Base-by-base conservation (phyloP, 2,329 filamentous ascomycete genomes). In the Fragosphaeria purpurea region DNA sequence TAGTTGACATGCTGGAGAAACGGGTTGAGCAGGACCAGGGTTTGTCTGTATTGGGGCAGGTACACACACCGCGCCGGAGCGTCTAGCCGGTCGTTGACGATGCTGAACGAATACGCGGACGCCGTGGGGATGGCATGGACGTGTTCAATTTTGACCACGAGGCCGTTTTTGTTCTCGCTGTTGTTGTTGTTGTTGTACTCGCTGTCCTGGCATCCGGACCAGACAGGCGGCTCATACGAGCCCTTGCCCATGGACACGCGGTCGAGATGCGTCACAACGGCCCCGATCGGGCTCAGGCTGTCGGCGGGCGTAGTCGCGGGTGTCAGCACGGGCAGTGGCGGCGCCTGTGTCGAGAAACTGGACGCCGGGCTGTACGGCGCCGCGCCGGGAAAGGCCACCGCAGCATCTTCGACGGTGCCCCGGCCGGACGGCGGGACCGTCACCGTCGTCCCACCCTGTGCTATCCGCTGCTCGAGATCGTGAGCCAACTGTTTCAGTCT, bases 231-330 rank as follows among this genome's bases (percentile, higher is more conserved):
- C 34, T 37, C 11, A 35, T 51, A 51, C 12, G 46, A 33, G 1
- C 50, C 50, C 7, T 47, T 47, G 40, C 50, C 41, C 50, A 51
- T 51, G 11, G 50, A 51, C 31, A 51, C 50, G n/a, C 45, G 45
- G 50, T 51, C 50, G 6, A 51, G 44, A 12, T 51, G 45, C n/a
- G 50, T 44, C 30, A 51, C 50, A 4, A 51, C 50, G 3, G 34
- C 46, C n/a, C 44, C 47, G n/a, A 51, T 51, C n/a, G 42, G 45
- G 4, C 40, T 40, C 44, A 47, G 41, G 6, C 40, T 34, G 31
- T 47, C 45, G 6, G 50, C 30, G 2, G 44, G 44, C 4, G n/a
- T 13, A 5, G 39, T 13, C 6, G 40, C 6, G 12, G 41, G 30
- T 7, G 39, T 13, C 39, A 32, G 30, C 7, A 30, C n/a, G 11